Base-by-base conservation (phyloP, 176 grass and related monocot genomes). In the Avena eriantha region DNA sequence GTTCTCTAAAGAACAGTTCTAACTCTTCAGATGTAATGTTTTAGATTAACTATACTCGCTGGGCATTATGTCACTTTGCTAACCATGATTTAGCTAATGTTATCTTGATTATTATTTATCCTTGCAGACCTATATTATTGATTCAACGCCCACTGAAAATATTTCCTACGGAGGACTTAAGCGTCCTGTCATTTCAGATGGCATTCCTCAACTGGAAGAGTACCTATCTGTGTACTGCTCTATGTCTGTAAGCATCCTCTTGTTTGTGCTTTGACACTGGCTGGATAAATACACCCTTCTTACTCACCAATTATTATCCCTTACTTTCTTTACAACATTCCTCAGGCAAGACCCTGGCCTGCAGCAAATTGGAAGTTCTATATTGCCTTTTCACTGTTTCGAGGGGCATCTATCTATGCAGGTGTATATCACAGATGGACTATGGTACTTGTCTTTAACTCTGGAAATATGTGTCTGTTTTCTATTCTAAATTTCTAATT, bases 401-500 rank as follows among this genome's bases (percentile, higher is more conserved):
- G 96, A 80, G 96, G 87, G 41, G 93, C 96, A 77, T 96, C 92
- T 53, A 98, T 98, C 65, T 85, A 83, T 86, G 96, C 96, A 80
- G 96, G 96, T 90, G 85, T 98, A 55, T 98, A 93, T 90, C 91
- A 98, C 86, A 91, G 96, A 94, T 98, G 92, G 92, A 98, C 88
- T 79, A 88, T 91, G 93, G 96, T 98, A 98, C 33, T 69, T 70
- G 3, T 84, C 64, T 59, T 54, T 61, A 86, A 70, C 31, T 71
- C 73, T 59, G 72, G 57, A 75, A 84, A 54, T 84, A 22, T 78
- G 77, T 67, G 35, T 45, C 3, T 49, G 16, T 21, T 79, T 54
- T 87, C 10, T 81, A 19, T 80, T 89, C 81, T 87, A 24, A 87
- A 71, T 82, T 80, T 89, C 81, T 87, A 24, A 87, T 76, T 82